These are phyloP conservation scores for Ciborinia camelliae DNA, from an alignment of 2,329 filamentous ascomycete genomes.

Conservation along the genomic window DNA sequence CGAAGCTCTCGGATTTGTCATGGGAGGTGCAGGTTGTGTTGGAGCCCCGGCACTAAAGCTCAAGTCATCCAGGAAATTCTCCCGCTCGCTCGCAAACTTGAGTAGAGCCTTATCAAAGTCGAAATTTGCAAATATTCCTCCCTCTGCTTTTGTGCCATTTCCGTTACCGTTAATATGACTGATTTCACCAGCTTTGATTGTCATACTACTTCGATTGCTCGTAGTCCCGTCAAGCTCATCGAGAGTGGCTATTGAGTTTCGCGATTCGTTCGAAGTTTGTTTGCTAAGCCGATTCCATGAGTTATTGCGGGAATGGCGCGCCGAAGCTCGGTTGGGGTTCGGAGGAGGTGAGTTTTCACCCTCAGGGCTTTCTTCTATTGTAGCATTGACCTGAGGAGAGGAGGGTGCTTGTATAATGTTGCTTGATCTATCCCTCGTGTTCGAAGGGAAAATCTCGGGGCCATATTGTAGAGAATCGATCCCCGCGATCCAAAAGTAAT, in stretches of 20 bases:
- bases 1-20: constrained; percentile 76
- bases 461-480: constrained; percentile 65
- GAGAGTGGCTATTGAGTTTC: constrained; percentile 52
- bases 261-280: constrained; percentile 47
- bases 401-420: constrained; percentile 30
- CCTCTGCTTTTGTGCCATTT: constrained; percentile 24
- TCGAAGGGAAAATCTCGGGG: constrained; percentile 46
- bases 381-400: constrained; percentile 48
- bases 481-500: constrained; percentile 75
- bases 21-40: constrained; percentile 63
- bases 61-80: constrained; percentile 89
- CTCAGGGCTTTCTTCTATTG: constrained; percentile 56
- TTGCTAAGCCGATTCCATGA: constrained; percentile 58
- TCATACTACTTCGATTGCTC: constrained; percentile 65
- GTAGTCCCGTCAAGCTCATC: constrained; percentile 51
- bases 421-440: constrained; percentile 15
- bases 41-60: constrained; percentile 77
- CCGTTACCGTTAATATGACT: constrained; percentile 16
- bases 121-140: constrained; percentile 56
- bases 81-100: constrained; percentile 94
- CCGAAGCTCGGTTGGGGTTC: constrained; percentile 36
- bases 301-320: constrained; percentile 59
- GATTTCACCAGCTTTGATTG: constrained; percentile 49
- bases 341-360: constrained; percentile 44
- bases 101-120: constrained; percentile 91